A percentile compares a stretch with the other conserved stretches of the same genome.
Evolutionary conservation across 2,329 filamentous ascomycete species (phyloP).

Genomic region (Chaetothyriales sp.): DNA sequence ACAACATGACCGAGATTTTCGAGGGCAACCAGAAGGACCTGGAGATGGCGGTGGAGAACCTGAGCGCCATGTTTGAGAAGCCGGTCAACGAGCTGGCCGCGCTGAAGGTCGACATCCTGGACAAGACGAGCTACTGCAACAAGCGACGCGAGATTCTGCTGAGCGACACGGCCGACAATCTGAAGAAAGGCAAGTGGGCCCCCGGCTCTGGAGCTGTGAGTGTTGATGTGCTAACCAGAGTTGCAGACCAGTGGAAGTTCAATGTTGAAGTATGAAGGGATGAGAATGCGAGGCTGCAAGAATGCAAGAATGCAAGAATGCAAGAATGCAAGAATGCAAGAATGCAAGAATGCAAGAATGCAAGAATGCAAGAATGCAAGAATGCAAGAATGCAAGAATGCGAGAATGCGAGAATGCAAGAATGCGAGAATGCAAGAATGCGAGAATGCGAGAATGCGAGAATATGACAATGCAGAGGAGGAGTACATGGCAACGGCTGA

Average conservation of each 20-base stretch:
- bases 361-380: not conserved
- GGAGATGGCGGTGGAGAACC: constrained; percentile 88
- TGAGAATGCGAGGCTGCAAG: not conserved
- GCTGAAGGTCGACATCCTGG: constrained; percentile 93
- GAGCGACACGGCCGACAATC: constrained; percentile 82
- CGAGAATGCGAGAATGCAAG: too few species aligned
- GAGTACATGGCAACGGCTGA: not conserved
- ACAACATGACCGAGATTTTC: constrained; percentile 93
- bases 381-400: too few species aligned
- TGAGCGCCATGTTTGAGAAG: constrained; percentile 99
- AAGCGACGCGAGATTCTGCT: constrained; percentile 79
- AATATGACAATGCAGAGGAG: too few species aligned
- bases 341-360: not conserved
- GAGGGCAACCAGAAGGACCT: constrained; percentile 98
- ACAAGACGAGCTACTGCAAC: constrained; percentile 95
- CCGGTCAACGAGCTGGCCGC: constrained; percentile 72
- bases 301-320: not conserved
- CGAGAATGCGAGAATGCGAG: too few species aligned
- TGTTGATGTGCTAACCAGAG: not conserved
- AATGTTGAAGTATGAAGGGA: constrained; percentile 21
- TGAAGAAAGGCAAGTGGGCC: constrained; percentile 59
- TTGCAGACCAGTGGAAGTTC: constrained; percentile 32
- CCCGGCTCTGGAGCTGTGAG: not conserved
- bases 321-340: too few species aligned
- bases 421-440: not conserved